Base-by-base conservation (phyloP, 2,329 filamentous ascomycete species). In the Fusarium agapanthi region DNA sequence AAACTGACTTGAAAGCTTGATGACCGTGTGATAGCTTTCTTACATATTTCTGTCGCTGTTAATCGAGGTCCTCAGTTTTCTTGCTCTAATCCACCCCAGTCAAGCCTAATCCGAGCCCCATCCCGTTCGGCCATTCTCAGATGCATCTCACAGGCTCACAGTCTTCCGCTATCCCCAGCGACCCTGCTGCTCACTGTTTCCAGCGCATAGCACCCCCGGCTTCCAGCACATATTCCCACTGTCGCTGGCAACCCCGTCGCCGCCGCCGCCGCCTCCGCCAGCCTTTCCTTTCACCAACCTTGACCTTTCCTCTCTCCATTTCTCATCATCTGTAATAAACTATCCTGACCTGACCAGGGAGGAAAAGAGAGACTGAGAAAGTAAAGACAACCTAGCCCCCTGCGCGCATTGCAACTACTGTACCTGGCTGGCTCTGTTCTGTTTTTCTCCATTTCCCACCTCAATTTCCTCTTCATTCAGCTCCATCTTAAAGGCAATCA, bases 401-500 rank as follows among this genome's bases (percentile, higher is more conserved):
- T 75, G 70, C 65, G 64, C 58, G 63, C 24, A 47, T 34, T 37
- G 41, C 40, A 35, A 54, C 50, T 54, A 26, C 40, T 48, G 30
- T 47, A 54, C 55, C 65, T 63, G 61, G 58, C 58, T 67, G 71
- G 65, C 67, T 73, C 62, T 69, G 73, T 69, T 74, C 50, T 54
- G 35, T n/a, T 41, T n/a, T 30, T 7, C 26, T 20, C 50, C 50
- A 54, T 54, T 71, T 65, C 71, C 72, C 54, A 57, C 24, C 61
- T 60, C 70, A 76, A 75, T 77, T 71, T 73, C 76, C 75, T 74
- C 77, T 78, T 76, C 53, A 67, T 79, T 81, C 79, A 82, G 81
- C 74, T 75, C 81, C 82, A 81, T 81, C 56, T 83, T 80, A 80
- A 80, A 81, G 81, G 81, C 81, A 83, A 83, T 86, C 85, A 87